Evolutionary conservation across 2,329 filamentous ascomycete genomes (phyloP).

Genomic region (Akanthomyces lecanii): DNA sequence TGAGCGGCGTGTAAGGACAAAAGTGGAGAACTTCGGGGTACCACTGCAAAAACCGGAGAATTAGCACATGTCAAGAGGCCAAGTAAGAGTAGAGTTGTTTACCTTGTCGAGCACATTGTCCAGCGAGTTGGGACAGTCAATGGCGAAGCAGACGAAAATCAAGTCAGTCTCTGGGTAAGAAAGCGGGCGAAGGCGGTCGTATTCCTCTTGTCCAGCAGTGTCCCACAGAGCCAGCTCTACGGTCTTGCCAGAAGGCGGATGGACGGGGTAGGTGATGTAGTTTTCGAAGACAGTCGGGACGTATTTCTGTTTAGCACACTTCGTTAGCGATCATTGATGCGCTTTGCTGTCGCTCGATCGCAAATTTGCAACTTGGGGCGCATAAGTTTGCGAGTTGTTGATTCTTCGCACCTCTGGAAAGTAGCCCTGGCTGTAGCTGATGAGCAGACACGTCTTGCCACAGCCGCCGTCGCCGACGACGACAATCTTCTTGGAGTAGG

Average conservation of each 20-base stretch:
- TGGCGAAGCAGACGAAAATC: constrained; percentile 97
- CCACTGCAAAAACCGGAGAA: constrained; percentile 59
- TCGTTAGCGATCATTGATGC: constrained; percentile 15
- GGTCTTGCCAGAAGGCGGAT: constrained; percentile 82
- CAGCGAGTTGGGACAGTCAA: constrained; percentile 95
- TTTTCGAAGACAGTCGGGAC: constrained; percentile 99
- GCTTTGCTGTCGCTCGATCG: neutral
- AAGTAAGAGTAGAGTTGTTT: constrained; percentile 20
- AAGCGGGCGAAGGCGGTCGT: constrained; percentile 89
- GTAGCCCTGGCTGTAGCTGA: constrained; percentile 97
- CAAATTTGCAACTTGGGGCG: neutral
- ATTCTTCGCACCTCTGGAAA: constrained; percentile 79
- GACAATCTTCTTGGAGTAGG: constrained; percentile 98
- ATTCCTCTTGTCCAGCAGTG: constrained; percentile 97
- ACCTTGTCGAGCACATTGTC: constrained; percentile 99
- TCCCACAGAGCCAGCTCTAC: constrained; percentile 98
- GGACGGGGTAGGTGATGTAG: constrained; percentile 96
- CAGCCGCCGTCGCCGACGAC: constrained; percentile 97
- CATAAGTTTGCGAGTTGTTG: neutral
- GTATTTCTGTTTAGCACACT: constrained; percentile 73
- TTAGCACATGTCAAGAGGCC: neutral
- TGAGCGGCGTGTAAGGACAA: constrained; percentile 92
- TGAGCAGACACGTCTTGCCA: constrained; percentile 96
- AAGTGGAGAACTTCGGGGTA: constrained; percentile 99
- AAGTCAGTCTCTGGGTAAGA: constrained; percentile 98